These are phyloP conservation scores for Knoxdaviesia proteae DNA, from an alignment of 2,329 filamentous ascomycete species.

Conservation along the genomic window DNA sequence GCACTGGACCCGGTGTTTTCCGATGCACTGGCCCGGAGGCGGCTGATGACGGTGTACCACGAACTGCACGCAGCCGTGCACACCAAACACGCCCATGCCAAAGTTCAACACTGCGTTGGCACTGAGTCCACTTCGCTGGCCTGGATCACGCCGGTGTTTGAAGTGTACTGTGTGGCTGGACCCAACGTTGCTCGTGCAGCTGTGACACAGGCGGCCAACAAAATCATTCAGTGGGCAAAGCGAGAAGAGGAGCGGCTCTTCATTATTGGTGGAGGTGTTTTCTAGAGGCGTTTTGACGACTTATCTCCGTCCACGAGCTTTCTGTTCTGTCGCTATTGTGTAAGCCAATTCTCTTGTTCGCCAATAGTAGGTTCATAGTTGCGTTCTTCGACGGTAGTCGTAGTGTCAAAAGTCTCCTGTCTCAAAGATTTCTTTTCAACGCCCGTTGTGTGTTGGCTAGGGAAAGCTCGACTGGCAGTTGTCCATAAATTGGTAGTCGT, in stretches of 20 bases:
- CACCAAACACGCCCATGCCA: constrained; percentile 62
- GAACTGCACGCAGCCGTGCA: constrained; percentile 72
- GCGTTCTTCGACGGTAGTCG: too few species aligned
- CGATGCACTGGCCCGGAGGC: constrained; percentile 36
- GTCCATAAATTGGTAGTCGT: too few species aligned
- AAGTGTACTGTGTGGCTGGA: constrained; percentile 86
- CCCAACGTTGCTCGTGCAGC: constrained; percentile 42
- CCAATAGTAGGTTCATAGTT: too few species aligned
- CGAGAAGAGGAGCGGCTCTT: constrained; percentile 86
- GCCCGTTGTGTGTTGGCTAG: too few species aligned
- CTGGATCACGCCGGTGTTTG: constrained; percentile 81
- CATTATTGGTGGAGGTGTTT: constrained; percentile 92
- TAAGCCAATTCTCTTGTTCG: too few species aligned
- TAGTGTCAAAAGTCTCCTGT: too few species aligned
- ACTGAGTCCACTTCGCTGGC: constrained; percentile 63
- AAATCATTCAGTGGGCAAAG: constrained; percentile 78
- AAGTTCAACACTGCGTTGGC: constrained; percentile 62
- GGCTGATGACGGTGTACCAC: constrained; percentile 69
- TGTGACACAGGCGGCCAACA: constrained; percentile 70
- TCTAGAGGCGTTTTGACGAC: constrained; percentile 15
- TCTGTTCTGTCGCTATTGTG: background rate
- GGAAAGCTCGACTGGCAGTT: too few species aligned
- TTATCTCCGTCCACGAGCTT: background rate
- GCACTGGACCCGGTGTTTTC: constrained; percentile 51
- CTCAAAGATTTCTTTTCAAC: too few species aligned